Evolutionary conservation across 108 stramenopile species (phyloP).

Genomic region (Discostella stelligeroides): DNA sequence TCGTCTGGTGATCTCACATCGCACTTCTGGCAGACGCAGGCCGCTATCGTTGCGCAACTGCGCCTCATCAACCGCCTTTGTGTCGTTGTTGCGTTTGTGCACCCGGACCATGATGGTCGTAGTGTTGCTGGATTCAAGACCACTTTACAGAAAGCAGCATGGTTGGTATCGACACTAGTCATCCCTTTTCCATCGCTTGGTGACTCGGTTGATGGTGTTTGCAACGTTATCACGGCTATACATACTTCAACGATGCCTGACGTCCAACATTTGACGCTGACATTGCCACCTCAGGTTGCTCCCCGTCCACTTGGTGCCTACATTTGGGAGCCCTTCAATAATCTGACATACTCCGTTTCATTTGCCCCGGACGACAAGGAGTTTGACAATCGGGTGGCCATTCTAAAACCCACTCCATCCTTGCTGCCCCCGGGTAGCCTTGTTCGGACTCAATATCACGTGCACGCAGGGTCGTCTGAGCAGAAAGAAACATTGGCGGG

Average conservation of each 20-base stretch:
- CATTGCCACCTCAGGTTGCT: neutral
- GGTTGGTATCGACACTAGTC: neutral
- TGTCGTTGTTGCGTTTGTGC: neutral
- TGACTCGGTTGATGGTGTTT: neutral
- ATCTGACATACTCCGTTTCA: too few species aligned
- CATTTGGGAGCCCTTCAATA: constrained; percentile 3
- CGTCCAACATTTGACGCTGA: neutral
- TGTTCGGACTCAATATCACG: too few species aligned
- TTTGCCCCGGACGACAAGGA: too few species aligned
- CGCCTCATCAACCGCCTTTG: too few species aligned
- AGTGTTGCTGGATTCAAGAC: neutral
- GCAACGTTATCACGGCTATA: neutral
- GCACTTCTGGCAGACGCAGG: constrained; percentile 3
- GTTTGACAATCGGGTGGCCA: too few species aligned
- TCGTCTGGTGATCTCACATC: neutral
- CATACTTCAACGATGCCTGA: neutral
- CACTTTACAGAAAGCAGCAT: neutral
- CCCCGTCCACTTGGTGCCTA: neutral
- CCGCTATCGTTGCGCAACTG: neutral
- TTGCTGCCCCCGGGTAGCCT: too few species aligned
- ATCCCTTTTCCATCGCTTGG: neutral
- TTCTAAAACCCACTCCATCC: too few species aligned
- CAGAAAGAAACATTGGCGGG: too few species aligned
- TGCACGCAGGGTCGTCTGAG: too few species aligned
- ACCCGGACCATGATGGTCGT: too few species aligned